These are phyloP conservation scores for Lachnellula cervina DNA, from an alignment of 2,329 filamentous ascomycete species.

Conservation along the genomic window DNA sequence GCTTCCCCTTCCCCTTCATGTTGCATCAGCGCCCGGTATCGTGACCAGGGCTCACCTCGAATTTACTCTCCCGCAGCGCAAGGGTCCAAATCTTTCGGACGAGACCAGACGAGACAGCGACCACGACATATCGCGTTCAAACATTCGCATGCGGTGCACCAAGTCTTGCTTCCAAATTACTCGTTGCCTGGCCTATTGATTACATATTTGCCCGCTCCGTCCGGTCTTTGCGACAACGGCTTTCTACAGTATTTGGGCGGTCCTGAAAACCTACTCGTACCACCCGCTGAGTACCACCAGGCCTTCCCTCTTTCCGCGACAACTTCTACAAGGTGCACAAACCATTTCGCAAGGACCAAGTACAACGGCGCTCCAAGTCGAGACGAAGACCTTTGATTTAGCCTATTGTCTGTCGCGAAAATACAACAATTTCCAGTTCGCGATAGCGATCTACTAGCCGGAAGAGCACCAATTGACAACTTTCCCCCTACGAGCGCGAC, in stretches of 20 bases:
- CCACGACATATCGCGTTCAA: constrained; percentile 9
- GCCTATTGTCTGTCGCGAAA: constrained; percentile 22
- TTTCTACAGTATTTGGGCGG: constrained; percentile 17
- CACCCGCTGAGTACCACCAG: too few relatives aligned
- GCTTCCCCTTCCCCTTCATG: constrained; percentile 13
- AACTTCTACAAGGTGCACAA: constrained; percentile 17
- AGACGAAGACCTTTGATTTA: constrained; percentile 17
- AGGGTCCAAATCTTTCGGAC: constrained; percentile 10
- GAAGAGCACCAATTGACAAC: not conserved
- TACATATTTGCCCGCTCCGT: not conserved
- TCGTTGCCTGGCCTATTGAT: constrained; percentile 9
- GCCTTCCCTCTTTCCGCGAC: constrained; percentile 6
- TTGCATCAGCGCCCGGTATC: constrained; percentile 18
- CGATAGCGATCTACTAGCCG: not conserved
- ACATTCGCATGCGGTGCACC: constrained; percentile 14
- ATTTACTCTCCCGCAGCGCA: constrained; percentile 12
- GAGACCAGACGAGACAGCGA: constrained; percentile 3
- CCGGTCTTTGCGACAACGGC: constrained; percentile 1
- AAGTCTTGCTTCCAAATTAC: not conserved
- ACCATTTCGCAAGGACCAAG: not conserved
- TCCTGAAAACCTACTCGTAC: constrained; percentile 12
- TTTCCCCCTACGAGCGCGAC: not conserved
- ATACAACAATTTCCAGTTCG: not conserved
- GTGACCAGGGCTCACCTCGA: constrained; percentile 23
- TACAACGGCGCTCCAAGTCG: not conserved